Evolutionary conservation across 495 filamentous ascomycete genomes (phyloP).

Genomic region (Penicillium macrosclerotiorum): DNA sequence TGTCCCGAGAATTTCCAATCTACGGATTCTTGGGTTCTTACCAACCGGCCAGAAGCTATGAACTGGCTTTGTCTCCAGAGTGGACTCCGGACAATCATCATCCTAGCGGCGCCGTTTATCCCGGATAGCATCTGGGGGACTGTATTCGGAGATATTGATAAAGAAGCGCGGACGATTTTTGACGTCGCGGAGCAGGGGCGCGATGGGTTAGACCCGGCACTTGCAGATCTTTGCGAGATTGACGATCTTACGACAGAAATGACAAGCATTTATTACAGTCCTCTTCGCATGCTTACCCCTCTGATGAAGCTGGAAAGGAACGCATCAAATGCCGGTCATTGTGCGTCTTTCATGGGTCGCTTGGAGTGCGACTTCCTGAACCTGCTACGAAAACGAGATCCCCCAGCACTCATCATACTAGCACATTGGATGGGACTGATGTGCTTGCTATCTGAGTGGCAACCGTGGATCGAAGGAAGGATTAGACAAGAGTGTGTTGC

Average conservation of each 20-base stretch:
- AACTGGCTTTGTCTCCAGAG: conserved; percentile 45
- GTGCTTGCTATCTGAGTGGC: conserved; percentile 30
- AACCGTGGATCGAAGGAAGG: conserved; percentile 36
- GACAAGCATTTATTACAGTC: conserved; percentile 38
- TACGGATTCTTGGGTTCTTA: conserved; percentile 45
- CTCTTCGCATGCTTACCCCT: conserved; percentile 31
- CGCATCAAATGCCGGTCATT: conserved; percentile 17
- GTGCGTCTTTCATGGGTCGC: conserved; percentile 32
- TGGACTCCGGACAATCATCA: conserved; percentile 35
- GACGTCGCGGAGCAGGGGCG: conserved; percentile 26
- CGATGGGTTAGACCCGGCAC: conserved; percentile 29
- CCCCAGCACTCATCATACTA: conserved; percentile 42
- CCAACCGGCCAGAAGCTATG: conserved; percentile 27
- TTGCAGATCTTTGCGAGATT: conserved; percentile 39
- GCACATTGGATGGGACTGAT: conserved; percentile 45
- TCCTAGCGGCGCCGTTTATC: conserved; percentile 27
- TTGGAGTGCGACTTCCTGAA: conserved; percentile 33
- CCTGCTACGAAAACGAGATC: conserved; percentile 35
- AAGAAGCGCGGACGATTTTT: conserved; percentile 22
- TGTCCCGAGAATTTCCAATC: conserved; percentile 32
- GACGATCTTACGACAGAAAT: conserved; percentile 31
- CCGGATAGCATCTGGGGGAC: conserved; percentile 34
- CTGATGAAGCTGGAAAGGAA: conserved; percentile 21
- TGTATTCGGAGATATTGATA: conserved; percentile 26
- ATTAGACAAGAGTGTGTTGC: conserved; percentile 41